Percentiles rank a stretch among this genome's conserved stretches.
Evolutionary conservation across 2,329 filamentous ascomycete species (phyloP).

Genomic region (Aschersonia sp.): DNA sequence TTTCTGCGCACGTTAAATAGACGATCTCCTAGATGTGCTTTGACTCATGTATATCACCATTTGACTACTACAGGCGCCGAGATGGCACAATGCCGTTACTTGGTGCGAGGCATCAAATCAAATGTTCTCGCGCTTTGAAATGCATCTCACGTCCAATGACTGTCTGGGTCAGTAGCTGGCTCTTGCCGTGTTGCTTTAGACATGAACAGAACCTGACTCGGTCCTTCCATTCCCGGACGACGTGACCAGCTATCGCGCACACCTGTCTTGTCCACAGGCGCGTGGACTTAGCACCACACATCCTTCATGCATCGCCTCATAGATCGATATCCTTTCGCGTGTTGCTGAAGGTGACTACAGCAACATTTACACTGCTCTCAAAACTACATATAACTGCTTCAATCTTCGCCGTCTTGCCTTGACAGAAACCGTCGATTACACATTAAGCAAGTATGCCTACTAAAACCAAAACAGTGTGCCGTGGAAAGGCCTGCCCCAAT

Average conservation of each 20-base stretch:
- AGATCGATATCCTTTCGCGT: too few relatives aligned
- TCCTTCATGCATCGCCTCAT: too few relatives aligned
- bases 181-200: not conserved
- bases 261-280: not conserved
- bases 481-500: not conserved
- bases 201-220: too few relatives aligned
- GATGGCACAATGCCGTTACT: constrained; percentile 11
- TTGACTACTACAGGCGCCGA: constrained; percentile 19
- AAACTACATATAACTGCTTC: not conserved
- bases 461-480: not conserved
- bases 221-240: not conserved
- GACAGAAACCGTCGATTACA: not conserved
- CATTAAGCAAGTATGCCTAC: not conserved
- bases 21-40: constrained; percentile 27
- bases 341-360: not conserved
- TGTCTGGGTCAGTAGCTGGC: not conserved
- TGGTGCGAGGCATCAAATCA: not conserved
- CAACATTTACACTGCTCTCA: not conserved
- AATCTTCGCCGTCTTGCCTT: not conserved
- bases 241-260: not conserved
- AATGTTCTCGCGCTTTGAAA: not conserved
- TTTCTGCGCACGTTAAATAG: constrained; percentile 73
- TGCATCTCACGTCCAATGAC: not conserved
- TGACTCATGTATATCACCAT: constrained; percentile 26
- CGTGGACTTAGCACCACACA: too few relatives aligned